Evolutionary conservation across 2,329 filamentous ascomycete genomes (phyloP), one percentile per base, ranked within the genome.

Genomic region (Aspergillus thermomutatus): DNA sequence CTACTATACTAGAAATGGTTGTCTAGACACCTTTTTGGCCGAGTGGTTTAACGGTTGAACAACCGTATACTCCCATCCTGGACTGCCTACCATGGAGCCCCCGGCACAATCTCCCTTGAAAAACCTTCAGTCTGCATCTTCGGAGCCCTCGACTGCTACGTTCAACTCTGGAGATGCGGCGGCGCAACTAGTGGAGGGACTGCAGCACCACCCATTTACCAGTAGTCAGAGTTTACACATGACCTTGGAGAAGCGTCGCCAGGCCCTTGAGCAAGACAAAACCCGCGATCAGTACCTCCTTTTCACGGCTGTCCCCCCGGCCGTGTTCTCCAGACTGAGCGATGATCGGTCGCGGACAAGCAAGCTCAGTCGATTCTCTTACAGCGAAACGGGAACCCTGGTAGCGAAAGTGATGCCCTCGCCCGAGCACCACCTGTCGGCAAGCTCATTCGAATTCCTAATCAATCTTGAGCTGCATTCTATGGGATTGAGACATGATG

Each of bases 211-310:
- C 27, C 55, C 51, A 48, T 61, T 63, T 51, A 59, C 60, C 46
- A 64, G 50, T 28, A 57, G 47, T 4, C 14, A 53, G 56, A 58
- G 53, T 46, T 49, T 63, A 57, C 53, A 55, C 53, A 51, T 52
- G 31, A 53, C 53, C 43, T 52, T 64, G 27, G 55, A 60, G 47
- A 40, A 25, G 49, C 58, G 48, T 55, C 57, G 46, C 37, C 50
- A 23, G 56, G 57, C 55, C 19, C 62, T 63, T 58, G 40, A 55
- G 41, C 52, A 60, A 54, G 56, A 57, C 56, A 49, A 57, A 60
- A 60, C 60, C 54, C 53, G 50, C 27, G 59, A 60, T 53, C 59
- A 64, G 56, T 63, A 61, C 40, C 54, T 63, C 41, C 56, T 60
- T 34, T 63, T 60, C 47, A 59, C 58, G 28, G 57, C 53, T 58